A percentile compares a stretch with the other conserved stretches of the same genome.
phyloP scores from a whole-genome alignment of 331 rosid genomes.

The Ulmus americana region DNA sequence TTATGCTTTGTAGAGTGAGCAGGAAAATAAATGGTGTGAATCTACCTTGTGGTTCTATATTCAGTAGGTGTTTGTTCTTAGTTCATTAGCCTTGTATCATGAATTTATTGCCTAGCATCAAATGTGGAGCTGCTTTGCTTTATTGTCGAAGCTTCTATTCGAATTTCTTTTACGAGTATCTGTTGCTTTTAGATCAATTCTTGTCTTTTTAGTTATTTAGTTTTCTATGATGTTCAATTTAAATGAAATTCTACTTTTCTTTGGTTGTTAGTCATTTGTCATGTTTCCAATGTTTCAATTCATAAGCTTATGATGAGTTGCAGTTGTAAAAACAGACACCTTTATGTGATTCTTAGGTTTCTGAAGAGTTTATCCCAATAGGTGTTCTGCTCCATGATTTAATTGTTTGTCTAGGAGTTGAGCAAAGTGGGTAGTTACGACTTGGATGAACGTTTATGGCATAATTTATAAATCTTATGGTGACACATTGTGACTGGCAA shows the following conservation, averaged over 20 bases:
- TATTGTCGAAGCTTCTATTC: not conserved
- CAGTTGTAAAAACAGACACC: too few species aligned
- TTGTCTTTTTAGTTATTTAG: not conserved
- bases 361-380: too few species aligned
- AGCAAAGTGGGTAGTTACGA: too few species aligned
- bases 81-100: not conserved
- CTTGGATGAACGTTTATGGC: too few species aligned
- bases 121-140: not conserved
- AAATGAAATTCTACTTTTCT: not conserved
- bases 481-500: not conserved
- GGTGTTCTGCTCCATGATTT: too few species aligned
- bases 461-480: too few species aligned
- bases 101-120: slow-evolving; percentile 11
- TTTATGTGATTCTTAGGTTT: too few species aligned
- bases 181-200: not conserved
- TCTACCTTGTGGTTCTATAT: slow-evolving; percentile 4
- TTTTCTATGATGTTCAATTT: not conserved
- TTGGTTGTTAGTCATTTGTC: not conserved
- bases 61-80: not conserved
- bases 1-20: not conserved
- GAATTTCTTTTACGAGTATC: not conserved
- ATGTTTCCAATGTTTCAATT: not conserved
- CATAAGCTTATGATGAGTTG: too few species aligned
- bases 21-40: slow-evolving; percentile 9
- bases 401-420: too few species aligned